Evolutionary conservation across 805 yeast genomes (phyloP).

Genomic region (Lipomyces yamanashiensis): DNA sequence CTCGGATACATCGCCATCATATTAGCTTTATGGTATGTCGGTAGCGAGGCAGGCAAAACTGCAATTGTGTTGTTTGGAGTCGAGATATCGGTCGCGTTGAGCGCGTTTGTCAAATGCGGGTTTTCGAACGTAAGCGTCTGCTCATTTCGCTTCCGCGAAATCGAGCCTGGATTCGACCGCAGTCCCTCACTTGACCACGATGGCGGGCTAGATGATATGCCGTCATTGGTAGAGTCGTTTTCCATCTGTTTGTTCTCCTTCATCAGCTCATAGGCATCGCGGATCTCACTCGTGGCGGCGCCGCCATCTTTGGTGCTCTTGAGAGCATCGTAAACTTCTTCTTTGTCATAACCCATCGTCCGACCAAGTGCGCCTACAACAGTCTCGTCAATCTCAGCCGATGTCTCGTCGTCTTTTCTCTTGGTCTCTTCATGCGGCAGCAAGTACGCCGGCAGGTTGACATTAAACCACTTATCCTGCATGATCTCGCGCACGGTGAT

Average conservation of each 20-base stretch:
- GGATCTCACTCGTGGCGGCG: slow-evolving; percentile 55
- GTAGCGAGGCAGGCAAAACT: slow-evolving; percentile 88
- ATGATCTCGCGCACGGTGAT: slow-evolving; percentile 90
- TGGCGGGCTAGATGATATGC: slow-evolving; percentile 57
- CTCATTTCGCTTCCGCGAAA: slow-evolving; percentile 43
- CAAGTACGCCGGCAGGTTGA: slow-evolving; percentile 77
- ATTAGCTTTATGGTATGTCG: slow-evolving; percentile 90
- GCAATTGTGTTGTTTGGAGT: slow-evolving; percentile 84
- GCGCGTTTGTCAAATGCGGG: slow-evolving; percentile 45
- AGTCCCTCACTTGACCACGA: slow-evolving; percentile 45
- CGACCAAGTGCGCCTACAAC: slow-evolving; percentile 73
- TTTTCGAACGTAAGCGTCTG: slow-evolving; percentile 48
- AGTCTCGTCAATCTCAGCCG: slow-evolving; percentile 65
- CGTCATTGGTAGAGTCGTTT: slow-evolving; percentile 56
- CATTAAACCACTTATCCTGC: slow-evolving; percentile 93
- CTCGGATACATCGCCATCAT: slow-evolving; percentile 55
- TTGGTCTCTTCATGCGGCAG: slow-evolving; percentile 58
- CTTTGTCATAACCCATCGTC: slow-evolving; percentile 88
- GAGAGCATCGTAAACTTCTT: slow-evolving; percentile 77
- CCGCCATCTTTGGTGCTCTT: slow-evolving; percentile 55
- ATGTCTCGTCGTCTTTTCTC: slow-evolving; percentile 36
- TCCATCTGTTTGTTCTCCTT: slow-evolving; percentile 76
- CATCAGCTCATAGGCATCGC: slow-evolving; percentile 84
- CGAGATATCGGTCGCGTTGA: slow-evolving; percentile 40
- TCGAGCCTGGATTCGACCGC: slow-evolving; percentile 26